Evolutionary conservation across 352 stramenopile species (phyloP).

Genomic region (Globisporangium paddicum): DNA sequence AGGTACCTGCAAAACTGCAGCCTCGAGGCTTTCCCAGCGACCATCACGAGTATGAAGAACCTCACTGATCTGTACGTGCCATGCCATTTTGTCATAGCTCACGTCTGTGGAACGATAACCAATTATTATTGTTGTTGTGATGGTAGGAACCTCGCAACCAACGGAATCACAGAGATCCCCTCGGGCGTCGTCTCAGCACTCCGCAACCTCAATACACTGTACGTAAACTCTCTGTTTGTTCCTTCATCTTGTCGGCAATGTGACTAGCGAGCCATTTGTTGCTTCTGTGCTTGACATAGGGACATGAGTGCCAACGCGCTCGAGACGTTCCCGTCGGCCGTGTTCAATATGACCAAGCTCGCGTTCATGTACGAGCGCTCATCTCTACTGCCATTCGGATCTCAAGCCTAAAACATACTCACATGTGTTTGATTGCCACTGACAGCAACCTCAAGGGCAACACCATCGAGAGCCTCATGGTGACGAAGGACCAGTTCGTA

Average conservation of each 20-base stretch:
- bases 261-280: no score
- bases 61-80: slow-evolving; percentile 45
- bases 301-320: slow-evolving; percentile 50
- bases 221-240: no score
- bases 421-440: not conserved
- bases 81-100: no score
- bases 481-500: slow-evolving; percentile 37
- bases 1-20: slow-evolving; percentile 73
- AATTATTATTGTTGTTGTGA: no score
- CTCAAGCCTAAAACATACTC: not conserved
- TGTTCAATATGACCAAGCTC: slow-evolving; percentile 75
- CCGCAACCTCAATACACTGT: no score
- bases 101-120: no score
- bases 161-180: no score
- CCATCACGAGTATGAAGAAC: slow-evolving; percentile 48
- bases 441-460: slow-evolving; percentile 53
- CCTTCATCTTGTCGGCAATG: no score
- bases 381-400: not conserved
- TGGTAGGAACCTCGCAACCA: no score
- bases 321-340: slow-evolving; percentile 38
- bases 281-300: slow-evolving; percentile 12
- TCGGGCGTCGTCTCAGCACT: no score
- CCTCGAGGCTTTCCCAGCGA: slow-evolving; percentile 37
- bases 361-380: slow-evolving; percentile 36
- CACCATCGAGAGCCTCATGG: slow-evolving; percentile 34